A percentile compares a stretch with the other conserved stretches of the same genome.
These are phyloP conservation scores for Sphenostylis stenocarpa DNA, from an alignment of 306 rosid species.

Conservation along the genomic window DNA sequence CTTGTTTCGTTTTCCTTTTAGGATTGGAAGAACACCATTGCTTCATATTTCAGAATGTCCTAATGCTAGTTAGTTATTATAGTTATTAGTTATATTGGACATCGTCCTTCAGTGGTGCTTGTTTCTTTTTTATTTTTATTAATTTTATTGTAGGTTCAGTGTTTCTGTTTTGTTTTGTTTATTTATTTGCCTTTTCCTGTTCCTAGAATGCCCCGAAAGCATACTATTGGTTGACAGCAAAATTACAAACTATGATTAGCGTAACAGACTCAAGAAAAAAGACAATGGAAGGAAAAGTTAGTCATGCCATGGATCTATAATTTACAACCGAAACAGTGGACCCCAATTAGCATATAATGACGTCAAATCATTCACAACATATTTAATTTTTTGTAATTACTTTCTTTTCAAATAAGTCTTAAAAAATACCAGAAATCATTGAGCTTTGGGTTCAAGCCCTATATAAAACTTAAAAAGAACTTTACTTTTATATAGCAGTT, in stretches of 20 bases:
- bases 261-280: neutral
- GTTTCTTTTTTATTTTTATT: neutral
- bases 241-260: neutral
- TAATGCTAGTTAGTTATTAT: conserved; percentile 75
- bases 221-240: neutral
- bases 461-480: no score
- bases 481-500: no score
- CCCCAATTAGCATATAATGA: neutral
- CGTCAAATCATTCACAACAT: neutral
- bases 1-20: neutral
- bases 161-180: neutral
- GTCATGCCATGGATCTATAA: neutral
- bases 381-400: neutral
- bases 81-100: conserved; percentile 48
- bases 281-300: neutral
- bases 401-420: neutral
- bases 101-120: conserved; percentile 24
- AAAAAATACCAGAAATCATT: neutral
- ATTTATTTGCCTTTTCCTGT: conserved; percentile 1
- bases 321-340: neutral
- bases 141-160: neutral
- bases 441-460: neutral
- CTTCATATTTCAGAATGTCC: conserved; percentile 42
- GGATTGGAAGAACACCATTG: conserved; percentile 34
- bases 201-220: conserved; percentile 18